Percentiles rank a stretch among this genome's conserved stretches.
Evolutionary conservation across 768 basidiomycete genomes (phyloP).

Genomic region (Naematelia encephala): DNA sequence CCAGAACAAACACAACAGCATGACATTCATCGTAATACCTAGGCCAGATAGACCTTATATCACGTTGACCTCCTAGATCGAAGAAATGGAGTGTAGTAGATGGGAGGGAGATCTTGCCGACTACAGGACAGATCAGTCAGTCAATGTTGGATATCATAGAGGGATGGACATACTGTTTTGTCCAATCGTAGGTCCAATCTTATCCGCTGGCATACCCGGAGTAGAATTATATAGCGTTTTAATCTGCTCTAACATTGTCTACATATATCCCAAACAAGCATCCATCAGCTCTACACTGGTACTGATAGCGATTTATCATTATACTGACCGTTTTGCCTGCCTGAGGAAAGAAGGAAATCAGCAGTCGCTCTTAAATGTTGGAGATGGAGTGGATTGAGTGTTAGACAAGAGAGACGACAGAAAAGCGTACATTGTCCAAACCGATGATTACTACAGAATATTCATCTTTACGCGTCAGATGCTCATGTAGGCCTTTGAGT

Average conservation of each 20-base stretch:
- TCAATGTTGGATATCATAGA: background rate
- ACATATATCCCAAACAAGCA: slow-evolving; percentile 7
- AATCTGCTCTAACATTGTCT: slow-evolving; percentile 88
- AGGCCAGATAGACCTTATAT: slow-evolving; percentile 91
- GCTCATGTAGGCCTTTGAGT: slow-evolving; percentile 83
- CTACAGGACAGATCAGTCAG: slow-evolving; percentile 53
- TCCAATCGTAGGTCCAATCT: slow-evolving; percentile 93
- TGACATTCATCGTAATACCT: slow-evolving; percentile 93
- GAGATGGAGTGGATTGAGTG: slow-evolving; percentile 53
- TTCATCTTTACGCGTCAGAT: slow-evolving; percentile 75
- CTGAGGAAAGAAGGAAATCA: slow-evolving; percentile 11
- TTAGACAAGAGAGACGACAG: background rate
- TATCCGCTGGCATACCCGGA: slow-evolving; percentile 83
- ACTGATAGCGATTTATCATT: background rate
- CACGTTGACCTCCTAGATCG: slow-evolving; percentile 92
- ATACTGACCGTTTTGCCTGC: slow-evolving; percentile 23
- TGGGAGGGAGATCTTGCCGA: slow-evolving; percentile 87
- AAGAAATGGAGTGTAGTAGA: slow-evolving; percentile 94
- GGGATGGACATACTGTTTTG: slow-evolving; percentile 75
- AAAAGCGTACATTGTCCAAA: slow-evolving; percentile 45
- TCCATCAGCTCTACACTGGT: background rate
- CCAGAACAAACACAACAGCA: slow-evolving; percentile 91
- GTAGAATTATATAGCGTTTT: slow-evolving; percentile 85
- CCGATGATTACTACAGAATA: slow-evolving; percentile 95
- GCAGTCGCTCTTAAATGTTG: too few species aligned